Percentiles rank a stretch among this genome's conserved stretches.
These are phyloP conservation scores for Trichoderma asperellum DNA, from an alignment of 2,329 filamentous ascomycete genomes.

Conservation along the genomic window DNA sequence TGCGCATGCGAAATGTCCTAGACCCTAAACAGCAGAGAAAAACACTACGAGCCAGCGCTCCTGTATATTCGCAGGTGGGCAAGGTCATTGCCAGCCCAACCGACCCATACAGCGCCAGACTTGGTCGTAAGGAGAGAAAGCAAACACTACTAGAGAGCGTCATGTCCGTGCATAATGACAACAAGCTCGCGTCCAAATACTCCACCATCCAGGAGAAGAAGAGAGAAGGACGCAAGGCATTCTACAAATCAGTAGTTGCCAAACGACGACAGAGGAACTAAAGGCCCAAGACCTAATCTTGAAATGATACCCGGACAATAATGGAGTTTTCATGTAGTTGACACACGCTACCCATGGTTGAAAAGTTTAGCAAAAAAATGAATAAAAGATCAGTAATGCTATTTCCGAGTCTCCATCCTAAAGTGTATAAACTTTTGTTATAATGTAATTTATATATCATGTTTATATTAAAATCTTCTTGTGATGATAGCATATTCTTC, in stretches of 20 bases:
- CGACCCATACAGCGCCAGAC: constrained; percentile 79
- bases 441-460: neutral
- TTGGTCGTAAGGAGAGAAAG: constrained; percentile 87
- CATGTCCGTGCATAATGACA: constrained; percentile 54
- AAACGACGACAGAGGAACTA: constrained; percentile 39
- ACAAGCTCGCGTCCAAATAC: constrained; percentile 86
- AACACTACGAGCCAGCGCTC: constrained; percentile 66
- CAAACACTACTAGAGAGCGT: constrained; percentile 85
- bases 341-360: neutral
- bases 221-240: constrained; percentile 83
- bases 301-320: constrained; percentile 11
- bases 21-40: constrained; percentile 96
- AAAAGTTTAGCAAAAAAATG: neutral
- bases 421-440: neutral
- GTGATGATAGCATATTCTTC: constrained; percentile 12
- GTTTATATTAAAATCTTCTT: constrained; percentile 1
- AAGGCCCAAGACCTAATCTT: neutral
- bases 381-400: neutral
- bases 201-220: constrained; percentile 80
- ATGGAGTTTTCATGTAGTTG: neutral
- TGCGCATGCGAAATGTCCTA: constrained; percentile 86
- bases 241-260: constrained; percentile 78
- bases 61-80: constrained; percentile 86
- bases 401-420: neutral
- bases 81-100: constrained; percentile 87